These are phyloP conservation scores for Malassezia cuniculi DNA, from an alignment of 1,284 basidiomycete species.

Conservation along the genomic window DNA sequence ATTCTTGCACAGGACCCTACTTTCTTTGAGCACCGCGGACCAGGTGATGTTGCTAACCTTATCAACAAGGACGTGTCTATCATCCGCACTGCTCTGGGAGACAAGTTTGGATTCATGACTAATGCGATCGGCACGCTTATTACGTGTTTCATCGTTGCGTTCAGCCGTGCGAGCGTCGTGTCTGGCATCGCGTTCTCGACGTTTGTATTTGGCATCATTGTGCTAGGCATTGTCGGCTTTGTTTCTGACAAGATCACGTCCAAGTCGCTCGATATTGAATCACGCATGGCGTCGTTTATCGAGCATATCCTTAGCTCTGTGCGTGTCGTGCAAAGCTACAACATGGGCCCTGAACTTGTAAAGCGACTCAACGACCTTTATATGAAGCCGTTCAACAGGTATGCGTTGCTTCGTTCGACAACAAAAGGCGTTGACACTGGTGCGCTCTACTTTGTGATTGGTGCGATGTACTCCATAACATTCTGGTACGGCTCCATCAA, in stretches of 20 bases:
- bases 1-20: slow-evolving; percentile 47
- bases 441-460: slow-evolving; percentile 30
- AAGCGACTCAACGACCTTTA: slow-evolving; percentile 41
- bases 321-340: slow-evolving; percentile 47
- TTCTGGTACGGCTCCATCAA: slow-evolving; percentile 35
- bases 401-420: slow-evolving; percentile 37
- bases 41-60: slow-evolving; percentile 47
- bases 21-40: slow-evolving; percentile 47
- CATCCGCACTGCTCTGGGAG: slow-evolving; percentile 46
- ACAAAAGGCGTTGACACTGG: slow-evolving; percentile 29
- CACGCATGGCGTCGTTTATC: slow-evolving; percentile 45
- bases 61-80: slow-evolving; percentile 46
- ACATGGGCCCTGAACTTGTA: slow-evolving; percentile 41
- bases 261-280: slow-evolving; percentile 42
- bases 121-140: slow-evolving; percentile 43
- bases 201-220: slow-evolving; percentile 42
- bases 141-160: slow-evolving; percentile 44
- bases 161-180: slow-evolving; percentile 43
- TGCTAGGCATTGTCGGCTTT: slow-evolving; percentile 39
- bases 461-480: slow-evolving; percentile 23
- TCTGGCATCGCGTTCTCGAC: slow-evolving; percentile 47
- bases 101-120: slow-evolving; percentile 46
- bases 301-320: slow-evolving; percentile 47
- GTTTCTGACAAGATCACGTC: slow-evolving; percentile 37
- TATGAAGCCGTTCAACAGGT: slow-evolving; percentile 38